These are phyloP conservation scores for Prunus campanulata DNA, from an alignment of 306 rosid species.

Conservation along the genomic window DNA sequence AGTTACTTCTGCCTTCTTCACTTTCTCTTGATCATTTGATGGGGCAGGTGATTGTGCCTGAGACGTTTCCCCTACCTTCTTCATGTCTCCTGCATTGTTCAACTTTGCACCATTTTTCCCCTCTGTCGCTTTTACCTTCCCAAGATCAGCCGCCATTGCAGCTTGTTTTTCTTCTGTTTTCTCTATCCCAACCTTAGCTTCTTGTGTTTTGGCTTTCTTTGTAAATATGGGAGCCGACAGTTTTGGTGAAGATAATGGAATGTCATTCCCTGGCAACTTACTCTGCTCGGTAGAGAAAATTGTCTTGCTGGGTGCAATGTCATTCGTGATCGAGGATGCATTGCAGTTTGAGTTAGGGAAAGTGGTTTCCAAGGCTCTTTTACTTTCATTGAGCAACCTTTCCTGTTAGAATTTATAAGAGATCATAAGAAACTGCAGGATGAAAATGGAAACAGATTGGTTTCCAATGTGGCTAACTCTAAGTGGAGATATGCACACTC, in stretches of 20 bases:
- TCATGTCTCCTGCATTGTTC: slow-evolving; percentile 26
- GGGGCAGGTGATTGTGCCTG: slow-evolving; percentile 29
- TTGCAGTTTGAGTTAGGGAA: slow-evolving; percentile 27
- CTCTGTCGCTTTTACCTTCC: slow-evolving; percentile 29
- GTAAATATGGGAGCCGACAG: slow-evolving; percentile 54
- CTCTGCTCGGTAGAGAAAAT: slow-evolving; percentile 25
- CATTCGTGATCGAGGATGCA: slow-evolving; percentile 31
- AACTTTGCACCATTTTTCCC: slow-evolving; percentile 15
- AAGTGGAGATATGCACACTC: neutral
- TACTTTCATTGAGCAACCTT: slow-evolving; percentile 54
- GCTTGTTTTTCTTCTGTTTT: slow-evolving; percentile 28
- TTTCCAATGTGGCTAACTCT: neutral
- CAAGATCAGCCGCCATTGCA: slow-evolving; percentile 23
- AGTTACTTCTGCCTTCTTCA: slow-evolving; percentile 38
- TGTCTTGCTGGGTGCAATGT: slow-evolving; percentile 22
- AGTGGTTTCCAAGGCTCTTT: slow-evolving; percentile 30
- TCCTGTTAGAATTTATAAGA: slow-evolving; percentile 46
- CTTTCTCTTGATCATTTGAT: slow-evolving; percentile 32
- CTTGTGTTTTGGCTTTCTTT: slow-evolving; percentile 63
- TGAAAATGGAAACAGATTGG: slow-evolving; percentile 2
- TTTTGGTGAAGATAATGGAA: slow-evolving; percentile 37
- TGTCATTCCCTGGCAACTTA: slow-evolving; percentile 35
- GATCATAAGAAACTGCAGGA: slow-evolving; percentile 17
- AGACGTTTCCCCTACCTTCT: slow-evolving; percentile 37
- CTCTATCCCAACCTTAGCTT: slow-evolving; percentile 33